Base-by-base conservation (phyloP, 495 filamentous ascomycete species). In the Penicillium canariense region DNA sequence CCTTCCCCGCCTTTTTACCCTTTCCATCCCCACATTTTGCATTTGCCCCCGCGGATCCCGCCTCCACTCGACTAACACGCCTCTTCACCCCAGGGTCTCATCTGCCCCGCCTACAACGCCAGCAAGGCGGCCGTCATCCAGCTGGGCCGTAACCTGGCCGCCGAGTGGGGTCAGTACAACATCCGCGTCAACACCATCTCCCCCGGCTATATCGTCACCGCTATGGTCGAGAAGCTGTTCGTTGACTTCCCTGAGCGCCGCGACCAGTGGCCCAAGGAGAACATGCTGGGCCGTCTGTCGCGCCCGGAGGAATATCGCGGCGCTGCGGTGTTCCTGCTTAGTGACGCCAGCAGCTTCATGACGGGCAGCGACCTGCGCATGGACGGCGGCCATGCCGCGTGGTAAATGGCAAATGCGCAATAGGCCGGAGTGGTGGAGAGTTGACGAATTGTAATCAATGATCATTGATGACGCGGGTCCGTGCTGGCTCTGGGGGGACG, bases 151-250 rank as follows among this genome's bases (percentile, higher is more conserved):
- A 93, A 91, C 69, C 80, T 97, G n/a, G 93, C 91, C 5, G 69
- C 82, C 26, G 90, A 95, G 69, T 93, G 93, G 93, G 93, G 93
- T 23, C 68, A 72, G 56, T 81, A 93, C 69, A 87, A 86, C 48
- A 97, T 97, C 68, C 88, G 93, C 3, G 91, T 96, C 55, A 97
- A 97, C 75, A 95, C 91, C 35, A 86, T 97, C 61, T 96, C 90
- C 12, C 93, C 93, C 0, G 93, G 93, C 28, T 97, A 97, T 67
- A 96, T 97, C 59, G 84, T 94, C 48, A 96, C 91, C n/a, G 80
- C 82, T 28, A 95, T 96, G 91, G 90, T 93, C 10, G 84, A 88
- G 65, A 80, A 84, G 40, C 77, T 96, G 27, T 93, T 96, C 59
- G 73, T 85, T 36, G 66, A 85, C 47, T 89, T 77, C 61, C 89